Percentiles rank a stretch among this genome's conserved stretches.
Evolutionary conservation across 176 grass and related monocot genomes (phyloP).

Genomic region (Chrysopogon serrulatus): DNA sequence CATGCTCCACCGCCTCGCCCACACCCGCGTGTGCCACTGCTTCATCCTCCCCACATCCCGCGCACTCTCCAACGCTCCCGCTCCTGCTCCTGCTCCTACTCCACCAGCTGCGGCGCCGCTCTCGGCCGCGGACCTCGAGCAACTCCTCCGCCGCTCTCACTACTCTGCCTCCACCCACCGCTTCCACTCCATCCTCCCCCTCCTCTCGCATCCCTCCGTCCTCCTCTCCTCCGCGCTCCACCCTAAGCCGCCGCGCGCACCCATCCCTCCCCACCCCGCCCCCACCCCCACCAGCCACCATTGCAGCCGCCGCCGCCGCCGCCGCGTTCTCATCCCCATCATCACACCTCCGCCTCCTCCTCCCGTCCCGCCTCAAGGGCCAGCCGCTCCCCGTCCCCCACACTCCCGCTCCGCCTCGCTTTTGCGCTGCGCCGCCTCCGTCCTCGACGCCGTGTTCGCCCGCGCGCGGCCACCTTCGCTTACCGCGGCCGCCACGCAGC

Average conservation of each 20-base stretch:
- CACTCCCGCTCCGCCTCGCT: slow-evolving; percentile 58
- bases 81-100: no score
- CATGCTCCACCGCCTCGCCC: slow-evolving; percentile 32
- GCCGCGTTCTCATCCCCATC: slow-evolving; percentile 20
- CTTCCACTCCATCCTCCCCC: slow-evolving; percentile 49
- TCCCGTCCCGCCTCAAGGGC: slow-evolving; percentile 62
- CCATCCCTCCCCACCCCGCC: slow-evolving; percentile 23
- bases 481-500: slow-evolving; percentile 73
- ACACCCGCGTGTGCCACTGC: background rate
- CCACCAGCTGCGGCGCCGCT: background rate
- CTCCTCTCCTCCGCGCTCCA: slow-evolving; percentile 35
- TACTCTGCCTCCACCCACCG: slow-evolving; percentile 23
- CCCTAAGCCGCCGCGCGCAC: slow-evolving; percentile 45
- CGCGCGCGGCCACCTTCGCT: slow-evolving; percentile 68
- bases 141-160: slow-evolving; percentile 29
- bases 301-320: slow-evolving; percentile 16
- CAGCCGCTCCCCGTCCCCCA: slow-evolving; percentile 38
- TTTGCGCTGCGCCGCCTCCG: slow-evolving; percentile 41
- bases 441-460: slow-evolving; percentile 54
- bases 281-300: background rate
- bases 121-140: slow-evolving; percentile 36
- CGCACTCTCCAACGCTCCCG: background rate
- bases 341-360: slow-evolving; percentile 39
- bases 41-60: background rate
- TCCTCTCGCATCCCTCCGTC: slow-evolving; percentile 50